Conservation (phyloP, 2,329 filamentous ascomycete genomes). For the Aspergillaceae sp. region DNA sequence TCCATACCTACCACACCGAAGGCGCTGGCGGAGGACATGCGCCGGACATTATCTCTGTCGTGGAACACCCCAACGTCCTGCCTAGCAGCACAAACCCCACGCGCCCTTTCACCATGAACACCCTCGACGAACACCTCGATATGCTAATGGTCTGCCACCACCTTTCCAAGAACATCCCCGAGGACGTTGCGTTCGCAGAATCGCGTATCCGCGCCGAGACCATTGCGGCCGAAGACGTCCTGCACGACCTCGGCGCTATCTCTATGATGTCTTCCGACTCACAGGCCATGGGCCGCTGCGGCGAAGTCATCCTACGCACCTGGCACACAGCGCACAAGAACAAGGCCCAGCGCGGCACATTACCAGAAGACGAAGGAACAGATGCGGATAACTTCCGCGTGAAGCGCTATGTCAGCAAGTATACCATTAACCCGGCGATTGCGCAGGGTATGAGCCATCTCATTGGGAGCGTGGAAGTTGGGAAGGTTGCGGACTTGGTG, state of each 20-base stretch:
- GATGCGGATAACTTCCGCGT: slow-evolving; percentile 85
- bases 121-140: slow-evolving; percentile 89
- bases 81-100: slow-evolving; percentile 91
- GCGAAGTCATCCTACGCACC: slow-evolving; percentile 83
- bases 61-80: slow-evolving; percentile 79
- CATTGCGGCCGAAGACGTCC: slow-evolving; percentile 90
- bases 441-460: slow-evolving; percentile 84
- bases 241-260: slow-evolving; percentile 90
- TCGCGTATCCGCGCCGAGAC: slow-evolving; percentile 90
- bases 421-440: slow-evolving; percentile 88
- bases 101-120: slow-evolving; percentile 81
- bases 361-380: slow-evolving; percentile 70
- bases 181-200: slow-evolving; percentile 93
- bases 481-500: slow-evolving; percentile 82
- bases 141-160: slow-evolving; percentile 99
- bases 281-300: slow-evolving; percentile 93
- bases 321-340: slow-evolving; percentile 99
- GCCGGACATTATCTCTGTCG: slow-evolving; percentile 89
- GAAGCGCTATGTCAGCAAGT: slow-evolving; percentile 89
- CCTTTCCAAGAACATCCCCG: slow-evolving; percentile 81
- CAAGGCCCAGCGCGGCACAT: slow-evolving; percentile 67
- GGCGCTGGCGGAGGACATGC: slow-evolving; percentile 91
- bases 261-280: slow-evolving; percentile 96
- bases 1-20: slow-evolving; percentile 96
- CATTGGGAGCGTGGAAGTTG: slow-evolving; percentile 77